Conservation (phyloP, 2,329 filamentous ascomycete genomes). For the Pseudogymnoascus sp. region DNA sequence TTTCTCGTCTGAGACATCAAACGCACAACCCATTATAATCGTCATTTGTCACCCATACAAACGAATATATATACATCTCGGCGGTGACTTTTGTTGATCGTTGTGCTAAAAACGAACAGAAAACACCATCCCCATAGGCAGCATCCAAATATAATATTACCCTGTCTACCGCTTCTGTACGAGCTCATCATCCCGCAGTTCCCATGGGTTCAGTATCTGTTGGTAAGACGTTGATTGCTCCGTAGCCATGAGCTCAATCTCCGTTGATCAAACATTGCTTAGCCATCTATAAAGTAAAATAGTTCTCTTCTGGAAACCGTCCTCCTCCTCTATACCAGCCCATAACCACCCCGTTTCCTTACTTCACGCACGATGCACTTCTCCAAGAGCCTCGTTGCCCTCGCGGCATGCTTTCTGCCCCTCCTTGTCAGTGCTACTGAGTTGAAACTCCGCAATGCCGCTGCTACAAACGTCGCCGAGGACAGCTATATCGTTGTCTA, state of each 20-base stretch:
- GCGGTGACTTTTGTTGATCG: background rate
- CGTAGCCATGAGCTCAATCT: background rate
- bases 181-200: background rate
- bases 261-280: constrained; percentile 1
- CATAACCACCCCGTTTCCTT: background rate
- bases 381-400: constrained; percentile 12
- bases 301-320: background rate
- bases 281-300: background rate
- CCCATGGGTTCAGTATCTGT: background rate
- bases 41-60: background rate
- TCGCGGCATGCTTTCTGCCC: constrained; percentile 24
- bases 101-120: background rate
- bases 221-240: background rate
- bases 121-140: background rate
- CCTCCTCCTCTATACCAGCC: background rate
- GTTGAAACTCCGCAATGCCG: constrained; percentile 36
- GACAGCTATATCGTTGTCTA: constrained; percentile 60
- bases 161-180: background rate
- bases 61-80: background rate
- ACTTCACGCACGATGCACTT: background rate
- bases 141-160: background rate
- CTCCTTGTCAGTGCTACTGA: constrained; percentile 21
- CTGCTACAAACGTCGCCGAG: constrained; percentile 41
- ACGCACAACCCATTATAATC: background rate
- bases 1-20: background rate